Conservation (phyloP, 805 yeast species). For the Wickerhamomyces pijperi region DNA sequence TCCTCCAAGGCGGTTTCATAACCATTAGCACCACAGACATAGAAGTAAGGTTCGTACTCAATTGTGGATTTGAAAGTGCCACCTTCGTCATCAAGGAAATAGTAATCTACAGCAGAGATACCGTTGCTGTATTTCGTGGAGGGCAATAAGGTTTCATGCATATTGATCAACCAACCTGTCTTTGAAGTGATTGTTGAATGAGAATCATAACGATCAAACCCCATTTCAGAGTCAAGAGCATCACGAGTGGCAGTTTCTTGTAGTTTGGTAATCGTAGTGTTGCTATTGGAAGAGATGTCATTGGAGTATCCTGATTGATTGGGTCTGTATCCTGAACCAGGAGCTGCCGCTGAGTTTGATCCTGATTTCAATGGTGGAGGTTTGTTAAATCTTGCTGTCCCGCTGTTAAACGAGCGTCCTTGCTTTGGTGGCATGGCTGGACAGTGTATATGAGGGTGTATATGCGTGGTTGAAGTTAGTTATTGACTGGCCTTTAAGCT, state of each 20-base stretch:
- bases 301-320: not conserved
- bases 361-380: constrained; percentile 31
- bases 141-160: constrained; percentile 77
- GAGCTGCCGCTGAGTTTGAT: constrained; percentile 41
- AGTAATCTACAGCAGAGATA: constrained; percentile 83
- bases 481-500: no score
- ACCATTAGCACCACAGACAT: constrained; percentile 51
- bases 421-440: not conserved
- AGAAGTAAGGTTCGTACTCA: constrained; percentile 80
- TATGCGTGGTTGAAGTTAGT: not conserved
- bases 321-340: constrained; percentile 28
- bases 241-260: constrained; percentile 26
- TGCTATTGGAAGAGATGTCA: no score
- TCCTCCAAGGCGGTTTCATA: constrained; percentile 70
- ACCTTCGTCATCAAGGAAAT: constrained; percentile 92
- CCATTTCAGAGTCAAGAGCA: constrained; percentile 71
- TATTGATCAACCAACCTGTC: constrained; percentile 87
- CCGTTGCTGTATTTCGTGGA: constrained; percentile 53
- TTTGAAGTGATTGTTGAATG: constrained; percentile 44
- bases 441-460: no score
- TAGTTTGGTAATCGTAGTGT: not conserved
- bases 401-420: not conserved
- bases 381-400: constrained; percentile 1
- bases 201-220: constrained; percentile 63
- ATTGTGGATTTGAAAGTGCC: constrained; percentile 85